Base-by-base conservation (phyloP, 106 monocot genomes). In the Dendrobium catenatum region DNA sequence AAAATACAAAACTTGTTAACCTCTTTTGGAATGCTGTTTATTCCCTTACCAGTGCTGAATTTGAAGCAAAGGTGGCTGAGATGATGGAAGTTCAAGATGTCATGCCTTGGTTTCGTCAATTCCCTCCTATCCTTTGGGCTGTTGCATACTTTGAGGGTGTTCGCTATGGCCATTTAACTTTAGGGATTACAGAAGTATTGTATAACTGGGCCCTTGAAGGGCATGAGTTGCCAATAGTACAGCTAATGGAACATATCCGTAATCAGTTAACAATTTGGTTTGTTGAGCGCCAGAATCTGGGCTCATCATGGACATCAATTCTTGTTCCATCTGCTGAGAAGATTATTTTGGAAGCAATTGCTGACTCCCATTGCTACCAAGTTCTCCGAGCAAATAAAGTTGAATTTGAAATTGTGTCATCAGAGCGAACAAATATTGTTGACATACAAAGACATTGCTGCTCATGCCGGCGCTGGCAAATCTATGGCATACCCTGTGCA, bases 351-450 rank as follows among this genome's bases (percentile, higher is more conserved):
- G 97, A 98, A 80, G 97, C 97, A 31, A 77, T 92, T 77, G 77
- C 89, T 17, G 97, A 98, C 79, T 92, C 94, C 26, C 80, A 79
- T 51, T 98, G 97, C 27, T 98, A 98, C 79, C 97, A 98, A 86
- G 97, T 98, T 75, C 91, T 98, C 41, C 90, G 97, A 79, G 97
- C 97, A 56, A 98, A 98, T 82, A 94, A 98, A 87, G 94, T 94
- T 15, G 97, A 98, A 80, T 98, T 98, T 84, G 97, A 98, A 80
- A 98, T 98, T 42, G 97, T 98, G 20, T 98, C 97, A 44, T 91
- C 92, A 4, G 97, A 98, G 81, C 70, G 97, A 82, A 98, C 97
- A 75, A 98, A 98, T 77, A 98, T 98, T 61, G 94, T 98, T 75
- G 91, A 98, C 79, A 94, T 93, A 78, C 88, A 93, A 56, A 86